phyloP scores from a whole-genome alignment of 331 rosid species.

The Quercus phellos region DNA sequence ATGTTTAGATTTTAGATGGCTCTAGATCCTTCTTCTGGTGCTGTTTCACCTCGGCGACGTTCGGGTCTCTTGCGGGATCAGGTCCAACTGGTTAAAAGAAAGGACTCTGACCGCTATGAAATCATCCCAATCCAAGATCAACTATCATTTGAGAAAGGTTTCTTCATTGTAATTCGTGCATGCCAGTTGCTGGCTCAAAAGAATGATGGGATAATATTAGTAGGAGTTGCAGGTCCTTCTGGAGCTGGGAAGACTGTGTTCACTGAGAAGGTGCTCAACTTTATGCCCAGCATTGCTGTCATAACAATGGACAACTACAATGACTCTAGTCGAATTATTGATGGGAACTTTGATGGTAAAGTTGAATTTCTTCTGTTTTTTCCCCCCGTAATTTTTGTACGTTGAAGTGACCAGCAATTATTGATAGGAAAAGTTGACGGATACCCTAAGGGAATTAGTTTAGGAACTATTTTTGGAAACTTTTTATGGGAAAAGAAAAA shows the following conservation, averaged over 20 bases:
- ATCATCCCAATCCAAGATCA: slow-evolving; percentile 71
- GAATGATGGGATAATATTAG: slow-evolving; percentile 77
- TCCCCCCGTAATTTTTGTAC: not conserved
- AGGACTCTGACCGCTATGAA: slow-evolving; percentile 76
- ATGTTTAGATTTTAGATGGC: slow-evolving; percentile 45
- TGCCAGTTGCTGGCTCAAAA: slow-evolving; percentile 91
- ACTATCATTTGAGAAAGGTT: slow-evolving; percentile 93
- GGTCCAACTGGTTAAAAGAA: slow-evolving; percentile 71
- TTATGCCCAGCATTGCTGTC: slow-evolving; percentile 94
- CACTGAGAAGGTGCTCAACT: slow-evolving; percentile 80
- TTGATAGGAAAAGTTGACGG: not conserved
- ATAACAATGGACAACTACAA: slow-evolving; percentile 95
- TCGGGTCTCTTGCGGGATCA: slow-evolving; percentile 83
- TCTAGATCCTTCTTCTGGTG: slow-evolving; percentile 50
- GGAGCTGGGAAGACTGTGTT: slow-evolving; percentile 98
- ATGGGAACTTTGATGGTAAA: slow-evolving; percentile 92
- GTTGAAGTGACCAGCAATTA: not conserved
- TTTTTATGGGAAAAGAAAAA: too few species aligned
- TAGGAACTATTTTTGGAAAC: too few species aligned
- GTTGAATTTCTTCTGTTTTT: not conserved
- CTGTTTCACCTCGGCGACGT: slow-evolving; percentile 69
- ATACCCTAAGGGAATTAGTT: too few species aligned
- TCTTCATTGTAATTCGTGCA: slow-evolving; percentile 91
- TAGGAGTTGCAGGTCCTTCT: slow-evolving; percentile 99
- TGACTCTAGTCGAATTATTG: slow-evolving; percentile 87